A percentile compares a stretch with the other conserved stretches of the same genome.
Evolutionary conservation across 2,329 filamentous ascomycete species (phyloP).

Genomic region (Epichloe sp.): DNA sequence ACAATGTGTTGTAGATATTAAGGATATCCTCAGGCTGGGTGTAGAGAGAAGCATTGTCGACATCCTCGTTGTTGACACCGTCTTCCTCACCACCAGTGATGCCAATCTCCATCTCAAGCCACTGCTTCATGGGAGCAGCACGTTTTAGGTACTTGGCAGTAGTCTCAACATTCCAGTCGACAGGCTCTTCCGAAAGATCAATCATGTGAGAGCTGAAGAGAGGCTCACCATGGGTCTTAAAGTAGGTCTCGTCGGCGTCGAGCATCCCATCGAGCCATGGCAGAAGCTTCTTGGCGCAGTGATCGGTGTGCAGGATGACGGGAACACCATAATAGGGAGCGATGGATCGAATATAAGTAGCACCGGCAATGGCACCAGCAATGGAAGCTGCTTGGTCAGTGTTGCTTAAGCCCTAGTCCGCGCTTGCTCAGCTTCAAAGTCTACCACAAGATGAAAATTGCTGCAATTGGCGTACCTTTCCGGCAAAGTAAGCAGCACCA

Average conservation of each 20-base stretch:
- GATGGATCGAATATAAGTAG: constrained; percentile 84
- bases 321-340: constrained; percentile 81
- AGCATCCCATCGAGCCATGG: constrained; percentile 96
- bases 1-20: constrained; percentile 76
- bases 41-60: constrained; percentile 95
- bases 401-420: constrained; percentile 57
- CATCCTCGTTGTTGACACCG: constrained; percentile 95
- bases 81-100: constrained; percentile 97
- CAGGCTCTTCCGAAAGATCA: constrained; percentile 83
- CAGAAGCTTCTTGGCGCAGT: constrained; percentile 98
- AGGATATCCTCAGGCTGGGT: constrained; percentile 96
- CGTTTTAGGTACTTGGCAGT: constrained; percentile 91
- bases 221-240: constrained; percentile 84
- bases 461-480: constrained; percentile 44
- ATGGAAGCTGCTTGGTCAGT: constrained; percentile 75
- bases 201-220: constrained; percentile 99
- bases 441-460: not conserved
- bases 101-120: constrained; percentile 84
- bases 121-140: constrained; percentile 93
- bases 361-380: constrained; percentile 73
- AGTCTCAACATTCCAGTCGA: constrained; percentile 83
- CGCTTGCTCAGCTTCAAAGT: not conserved
- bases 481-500: constrained; percentile 84
- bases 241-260: constrained; percentile 86
- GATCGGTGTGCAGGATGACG: constrained; percentile 91